These are phyloP conservation scores for Auricularia auricula-judae DNA, from an alignment of 768 basidiomycete species.

Conservation along the genomic window DNA sequence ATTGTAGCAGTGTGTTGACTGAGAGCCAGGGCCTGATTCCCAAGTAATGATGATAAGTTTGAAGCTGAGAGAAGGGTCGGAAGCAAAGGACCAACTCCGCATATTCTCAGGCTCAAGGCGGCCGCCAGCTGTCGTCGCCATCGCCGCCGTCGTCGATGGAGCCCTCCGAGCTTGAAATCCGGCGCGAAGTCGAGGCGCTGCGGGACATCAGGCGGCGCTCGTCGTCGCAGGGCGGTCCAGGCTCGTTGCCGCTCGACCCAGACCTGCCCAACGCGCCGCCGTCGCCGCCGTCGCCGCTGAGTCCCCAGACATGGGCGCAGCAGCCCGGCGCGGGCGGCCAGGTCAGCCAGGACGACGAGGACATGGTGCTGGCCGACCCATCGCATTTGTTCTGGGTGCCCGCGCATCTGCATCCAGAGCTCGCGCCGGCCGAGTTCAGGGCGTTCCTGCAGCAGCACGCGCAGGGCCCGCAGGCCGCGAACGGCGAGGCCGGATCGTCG, in stretches of 20 bases:
- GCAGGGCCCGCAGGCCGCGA: constrained; percentile 38
- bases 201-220: constrained; percentile 80
- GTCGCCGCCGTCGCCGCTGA: constrained; percentile 39
- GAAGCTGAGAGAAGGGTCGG: too few relatives aligned
- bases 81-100: too few relatives aligned
- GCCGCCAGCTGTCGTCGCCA: not conserved
- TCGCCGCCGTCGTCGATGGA: constrained; percentile 32
- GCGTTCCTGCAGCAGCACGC: constrained; percentile 93
- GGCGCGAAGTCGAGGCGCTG: constrained; percentile 76
- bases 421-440: constrained; percentile 92
- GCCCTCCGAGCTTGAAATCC: constrained; percentile 76
- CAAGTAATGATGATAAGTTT: too few relatives aligned
- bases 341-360: constrained; percentile 1
- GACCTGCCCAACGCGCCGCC: constrained; percentile 75
- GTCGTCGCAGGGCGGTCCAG: constrained; percentile 59
- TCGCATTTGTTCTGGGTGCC: constrained; percentile 98
- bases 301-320: constrained; percentile 14
- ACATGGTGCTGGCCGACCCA: constrained; percentile 36
- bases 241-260: constrained; percentile 77
- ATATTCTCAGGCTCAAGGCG: too few relatives aligned
- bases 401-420: constrained; percentile 91
- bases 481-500: constrained; percentile 4
- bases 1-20: too few relatives aligned
- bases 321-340: not conserved
- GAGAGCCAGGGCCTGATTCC: too few relatives aligned